phyloP scores from a whole-genome alignment of 202 grass and related monocot species.

The Setaria viridis region DNA sequence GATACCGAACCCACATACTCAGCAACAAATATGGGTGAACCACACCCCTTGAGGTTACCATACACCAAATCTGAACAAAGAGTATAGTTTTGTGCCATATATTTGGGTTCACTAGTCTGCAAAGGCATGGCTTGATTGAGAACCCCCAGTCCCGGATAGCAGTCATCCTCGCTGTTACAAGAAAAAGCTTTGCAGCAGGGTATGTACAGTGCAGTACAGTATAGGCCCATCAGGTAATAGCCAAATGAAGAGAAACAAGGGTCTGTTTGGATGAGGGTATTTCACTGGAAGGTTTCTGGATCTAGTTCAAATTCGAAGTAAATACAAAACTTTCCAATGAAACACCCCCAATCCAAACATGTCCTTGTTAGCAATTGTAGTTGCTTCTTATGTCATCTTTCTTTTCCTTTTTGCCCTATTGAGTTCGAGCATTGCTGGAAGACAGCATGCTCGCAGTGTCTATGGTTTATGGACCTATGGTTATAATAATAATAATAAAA shows the following conservation, averaged over 20 bases:
- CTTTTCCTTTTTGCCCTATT: too few species aligned
- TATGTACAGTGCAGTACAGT: conserved; percentile 74
- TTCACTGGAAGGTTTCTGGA: conserved; percentile 37
- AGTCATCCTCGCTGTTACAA: conserved; percentile 53
- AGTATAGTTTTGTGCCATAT: conserved; percentile 52
- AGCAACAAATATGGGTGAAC: conserved; percentile 77
- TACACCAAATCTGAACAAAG: conserved; percentile 47
- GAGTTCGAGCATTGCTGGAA: too few species aligned
- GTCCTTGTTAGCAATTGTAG: background rate
- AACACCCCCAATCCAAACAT: conserved; percentile 28
- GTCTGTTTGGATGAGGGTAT: conserved; percentile 35
- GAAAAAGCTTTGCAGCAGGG: conserved; percentile 52
- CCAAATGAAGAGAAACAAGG: conserved; percentile 27
- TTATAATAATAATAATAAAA: too few species aligned
- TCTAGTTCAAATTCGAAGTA: conserved; percentile 2
- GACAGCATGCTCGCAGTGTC: too few species aligned
- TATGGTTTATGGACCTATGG: too few species aligned
- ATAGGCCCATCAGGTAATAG: conserved; percentile 41
- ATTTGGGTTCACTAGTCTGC: conserved; percentile 44
- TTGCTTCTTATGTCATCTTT: too few species aligned
- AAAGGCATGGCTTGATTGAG: conserved; percentile 55
- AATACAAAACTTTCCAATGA: conserved; percentile 19
- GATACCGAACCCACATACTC: conserved; percentile 48
- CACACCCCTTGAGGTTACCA: conserved; percentile 44
- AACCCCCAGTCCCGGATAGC: conserved; percentile 35